Evolutionary conservation across 257 asterid genomes (phyloP).

Genomic region (Solanum gandarillasii): DNA sequence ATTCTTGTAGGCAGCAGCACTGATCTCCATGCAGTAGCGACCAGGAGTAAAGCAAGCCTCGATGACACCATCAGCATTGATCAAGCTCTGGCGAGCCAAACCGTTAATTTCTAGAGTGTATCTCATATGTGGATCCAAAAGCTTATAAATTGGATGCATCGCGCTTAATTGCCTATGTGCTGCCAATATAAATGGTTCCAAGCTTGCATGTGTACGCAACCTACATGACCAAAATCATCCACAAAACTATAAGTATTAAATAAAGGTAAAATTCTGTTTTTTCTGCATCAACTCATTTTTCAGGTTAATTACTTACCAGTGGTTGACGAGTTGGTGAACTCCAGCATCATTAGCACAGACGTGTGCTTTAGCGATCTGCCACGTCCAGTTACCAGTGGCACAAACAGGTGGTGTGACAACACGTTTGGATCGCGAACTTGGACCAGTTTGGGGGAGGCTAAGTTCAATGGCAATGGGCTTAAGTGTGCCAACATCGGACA

Average conservation of each 20-base stretch:
- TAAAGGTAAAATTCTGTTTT: background rate
- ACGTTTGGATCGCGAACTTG: conserved; percentile 38
- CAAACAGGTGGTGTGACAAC: conserved; percentile 71
- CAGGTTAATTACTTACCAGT: conserved; percentile 45
- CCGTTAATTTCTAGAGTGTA: conserved; percentile 88
- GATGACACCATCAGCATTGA: conserved; percentile 75
- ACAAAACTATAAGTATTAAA: background rate
- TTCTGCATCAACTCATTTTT: background rate
- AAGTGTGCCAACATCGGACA: conserved; percentile 63
- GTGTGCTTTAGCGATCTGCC: conserved; percentile 91
- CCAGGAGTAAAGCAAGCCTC: conserved; percentile 96
- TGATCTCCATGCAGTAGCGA: conserved; percentile 86
- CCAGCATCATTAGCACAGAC: conserved; percentile 98
- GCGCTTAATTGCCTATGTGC: conserved; percentile 95
- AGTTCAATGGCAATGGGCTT: conserved; percentile 91
- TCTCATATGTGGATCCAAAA: conserved; percentile 96
- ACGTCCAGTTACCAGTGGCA: conserved; percentile 72
- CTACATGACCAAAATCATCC: conserved; percentile 15
- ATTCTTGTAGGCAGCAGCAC: conserved; percentile 81
- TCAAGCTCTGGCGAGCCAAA: conserved; percentile 74
- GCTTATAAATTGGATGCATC: conserved; percentile 89
- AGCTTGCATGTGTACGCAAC: conserved; percentile 82
- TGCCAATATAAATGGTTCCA: conserved; percentile 88
- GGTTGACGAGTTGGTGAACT: conserved; percentile 92
- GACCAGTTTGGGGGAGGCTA: conserved; percentile 49